Conservation (phyloP, 768 basidiomycete genomes). For the Boletus fagicola region DNA sequence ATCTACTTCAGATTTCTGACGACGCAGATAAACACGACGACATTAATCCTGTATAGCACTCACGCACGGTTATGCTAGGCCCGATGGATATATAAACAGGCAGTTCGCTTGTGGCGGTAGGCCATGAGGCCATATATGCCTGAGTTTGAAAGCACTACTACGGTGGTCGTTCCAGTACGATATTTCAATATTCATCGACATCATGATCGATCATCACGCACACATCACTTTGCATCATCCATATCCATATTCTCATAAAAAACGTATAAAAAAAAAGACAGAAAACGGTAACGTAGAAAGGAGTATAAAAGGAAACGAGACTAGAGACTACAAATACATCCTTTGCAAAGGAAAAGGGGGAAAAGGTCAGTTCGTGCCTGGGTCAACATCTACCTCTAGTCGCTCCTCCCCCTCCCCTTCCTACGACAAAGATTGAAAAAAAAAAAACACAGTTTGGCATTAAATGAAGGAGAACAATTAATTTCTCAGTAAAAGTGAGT, state of each 20-base stretch:
- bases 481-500: background rate
- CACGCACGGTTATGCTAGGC: constrained; percentile 57
- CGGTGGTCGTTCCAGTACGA: too few species aligned
- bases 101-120: too few species aligned
- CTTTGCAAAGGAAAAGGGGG: background rate
- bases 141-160: fast-evolving
- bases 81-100: too few species aligned
- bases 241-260: constrained; percentile 3
- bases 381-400: background rate
- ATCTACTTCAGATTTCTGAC: constrained; percentile 35
- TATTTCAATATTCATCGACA: too few species aligned
- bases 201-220: background rate
- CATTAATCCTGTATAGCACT: background rate
- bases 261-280: constrained; percentile 5
- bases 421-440: background rate
- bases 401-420: background rate
- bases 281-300: background rate
- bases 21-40: background rate
- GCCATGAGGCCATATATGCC: too few species aligned
- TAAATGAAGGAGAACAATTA: constrained; percentile 4
- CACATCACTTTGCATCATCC: background rate
- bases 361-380: background rate
- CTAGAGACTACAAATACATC: constrained; percentile 5
- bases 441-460: background rate
- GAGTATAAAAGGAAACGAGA: background rate